Conservation (phyloP, 192 early-diverging fungal species). For the Backusella australiensis region DNA sequence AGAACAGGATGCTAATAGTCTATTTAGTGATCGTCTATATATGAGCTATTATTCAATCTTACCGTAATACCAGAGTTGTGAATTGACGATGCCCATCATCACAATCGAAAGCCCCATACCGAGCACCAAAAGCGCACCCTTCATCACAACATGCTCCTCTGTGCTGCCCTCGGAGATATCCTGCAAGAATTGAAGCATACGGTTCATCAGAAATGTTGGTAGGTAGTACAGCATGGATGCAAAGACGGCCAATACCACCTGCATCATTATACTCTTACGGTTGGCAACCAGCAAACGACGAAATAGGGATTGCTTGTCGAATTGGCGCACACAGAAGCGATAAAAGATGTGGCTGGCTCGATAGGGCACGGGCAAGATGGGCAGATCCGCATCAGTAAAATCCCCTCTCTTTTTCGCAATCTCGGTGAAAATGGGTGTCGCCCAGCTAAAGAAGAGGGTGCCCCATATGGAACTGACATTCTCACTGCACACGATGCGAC, state of each 20-base stretch:
- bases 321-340: constrained; percentile 18
- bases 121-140: constrained; percentile 53
- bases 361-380: constrained; percentile 6
- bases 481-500: not conserved
- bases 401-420: constrained; percentile 82
- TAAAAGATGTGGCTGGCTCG: constrained; percentile 34
- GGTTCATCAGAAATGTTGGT: constrained; percentile 35
- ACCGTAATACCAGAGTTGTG: constrained; percentile 33
- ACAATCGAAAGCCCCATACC: constrained; percentile 48
- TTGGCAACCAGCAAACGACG: not conserved
- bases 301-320: not conserved
- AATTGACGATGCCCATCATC: constrained; percentile 41
- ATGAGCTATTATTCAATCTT: not conserved
- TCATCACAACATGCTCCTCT: constrained; percentile 34
- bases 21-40: not conserved
- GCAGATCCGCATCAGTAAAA: constrained; percentile 57
- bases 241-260: not conserved
- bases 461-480: constrained; percentile 28
- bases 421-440: constrained; percentile 31
- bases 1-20: not conserved
- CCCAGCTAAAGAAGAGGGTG: constrained; percentile 39
- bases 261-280: not conserved
- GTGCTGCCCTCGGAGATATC: not conserved
- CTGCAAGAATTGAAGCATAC: constrained; percentile 19
- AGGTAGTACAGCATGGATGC: constrained; percentile 5